Base-by-base conservation (phyloP, 2,329 filamentous ascomycete species). In the Canariomyces notabilis region DNA sequence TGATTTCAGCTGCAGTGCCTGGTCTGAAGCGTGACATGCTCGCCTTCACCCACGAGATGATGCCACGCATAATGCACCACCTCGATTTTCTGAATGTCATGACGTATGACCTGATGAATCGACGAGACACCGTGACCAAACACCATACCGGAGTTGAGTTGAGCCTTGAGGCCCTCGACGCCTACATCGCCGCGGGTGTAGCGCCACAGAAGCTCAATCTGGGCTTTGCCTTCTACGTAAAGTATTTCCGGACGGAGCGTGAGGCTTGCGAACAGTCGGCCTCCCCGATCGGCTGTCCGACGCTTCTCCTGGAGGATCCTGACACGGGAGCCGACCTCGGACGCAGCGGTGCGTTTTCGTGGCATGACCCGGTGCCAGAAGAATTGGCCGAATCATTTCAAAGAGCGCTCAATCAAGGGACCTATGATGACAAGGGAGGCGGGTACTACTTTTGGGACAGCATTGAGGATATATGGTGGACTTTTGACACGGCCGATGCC, bases 41-140 rank as follows among this genome's bases (percentile, higher is more conserved):
- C 4, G 82, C 80, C n/a, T 87, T 78, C 59, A 83, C 74, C 0
- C 50, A 67, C 5, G 63, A 73, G 19, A 76, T 77, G 6, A 69
- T 80, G 0, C 79, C 79, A 1, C 65, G 70, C 46, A 83, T 87
- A 54, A 77, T 76, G 67, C 60, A 67, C 11, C 69, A 71, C 1
- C 73, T 86, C 15, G 81, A 87, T 59, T 83, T 80, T 57, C 70
- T 87, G 58, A 87, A 87, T 58, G 66, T 87, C 52, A 87, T 87
- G 83, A 74, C 76, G 0, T 87, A 87, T 61, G 84, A 88, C 59
- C 61, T 88, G 38, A 83, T 85, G 75, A 87, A 86, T 65, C 80
- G 84, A 9, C 77, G 85, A n/a, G 80, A 87, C 61, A 77, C 68
- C 40, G 62, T 71, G 16, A 87, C 83, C 2, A 73, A 71, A 21